Evolutionary conservation across 768 basidiomycete genomes (phyloP).

Genomic region (Pleurotus platypus): DNA sequence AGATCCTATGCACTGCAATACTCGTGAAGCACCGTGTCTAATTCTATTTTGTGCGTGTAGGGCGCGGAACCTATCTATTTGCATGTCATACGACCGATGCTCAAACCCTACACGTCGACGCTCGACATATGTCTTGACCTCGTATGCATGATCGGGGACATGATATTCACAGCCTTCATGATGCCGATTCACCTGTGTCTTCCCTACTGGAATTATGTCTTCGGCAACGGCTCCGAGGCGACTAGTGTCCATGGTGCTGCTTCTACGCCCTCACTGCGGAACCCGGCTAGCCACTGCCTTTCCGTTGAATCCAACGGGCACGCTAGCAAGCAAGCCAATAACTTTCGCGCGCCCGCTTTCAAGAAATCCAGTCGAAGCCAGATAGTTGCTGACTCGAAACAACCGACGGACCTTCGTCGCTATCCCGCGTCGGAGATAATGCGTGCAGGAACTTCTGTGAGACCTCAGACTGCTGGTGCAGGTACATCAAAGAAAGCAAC

Average conservation of each 20-base stretch:
- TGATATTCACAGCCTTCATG: conserved; percentile 40
- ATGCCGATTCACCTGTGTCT: conserved; percentile 33
- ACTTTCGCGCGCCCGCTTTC: neutral
- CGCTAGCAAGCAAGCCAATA: neutral
- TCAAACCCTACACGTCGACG: conserved; percentile 69
- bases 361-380: neutral
- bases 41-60: conserved; percentile 32
- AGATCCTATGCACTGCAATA: neutral
- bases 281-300: neutral
- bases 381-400: neutral
- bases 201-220: conserved; percentile 33
- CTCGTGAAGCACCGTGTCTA: neutral
- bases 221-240: conserved; percentile 12
- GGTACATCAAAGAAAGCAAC: neutral
- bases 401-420: neutral
- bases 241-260: neutral
- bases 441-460: neutral
- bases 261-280: neutral
- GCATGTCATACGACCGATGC: conserved; percentile 72
- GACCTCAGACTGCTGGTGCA: neutral
- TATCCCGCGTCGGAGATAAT: conserved; percentile 2
- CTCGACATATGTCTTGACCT: conserved; percentile 66
- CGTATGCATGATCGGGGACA: conserved; percentile 60
- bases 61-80: conserved; percentile 85
- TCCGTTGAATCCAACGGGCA: neutral